These are phyloP conservation scores for Xylariaceae sp. DNA, from an alignment of 2,329 filamentous ascomycete genomes.

Conservation along the genomic window DNA sequence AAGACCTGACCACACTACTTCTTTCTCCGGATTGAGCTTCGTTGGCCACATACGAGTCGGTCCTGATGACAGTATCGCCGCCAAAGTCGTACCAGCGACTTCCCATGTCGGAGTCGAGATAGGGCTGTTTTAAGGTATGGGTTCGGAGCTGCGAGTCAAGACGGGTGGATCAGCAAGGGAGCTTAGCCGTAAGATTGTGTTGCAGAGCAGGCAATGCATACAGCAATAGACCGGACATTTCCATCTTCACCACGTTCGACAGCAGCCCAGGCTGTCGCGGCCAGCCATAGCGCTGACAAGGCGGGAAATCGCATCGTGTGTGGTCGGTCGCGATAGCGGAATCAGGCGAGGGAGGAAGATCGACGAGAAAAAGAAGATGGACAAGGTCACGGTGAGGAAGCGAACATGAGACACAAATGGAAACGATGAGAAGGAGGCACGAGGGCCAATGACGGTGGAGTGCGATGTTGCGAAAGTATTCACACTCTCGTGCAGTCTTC, in stretches of 20 bases:
- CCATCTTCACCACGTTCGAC: conserved; percentile 42
- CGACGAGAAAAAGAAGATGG: conserved; percentile 8
- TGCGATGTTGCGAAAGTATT: conserved; percentile 13
- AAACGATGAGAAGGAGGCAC: conserved; percentile 11
- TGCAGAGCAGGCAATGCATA: conserved; percentile 35
- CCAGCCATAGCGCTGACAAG: conserved; percentile 33
- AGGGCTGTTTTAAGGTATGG: conserved; percentile 84
- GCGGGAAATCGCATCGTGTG: conserved; percentile 30
- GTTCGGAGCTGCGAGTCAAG: conserved; percentile 65
- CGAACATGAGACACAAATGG: conserved; percentile 16
- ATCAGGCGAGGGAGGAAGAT: conserved; percentile 1
- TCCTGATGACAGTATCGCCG: conserved; percentile 81
- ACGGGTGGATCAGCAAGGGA: conserved; percentile 10
- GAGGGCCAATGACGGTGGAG: conserved; percentile 4
- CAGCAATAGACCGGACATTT: conserved; percentile 61
- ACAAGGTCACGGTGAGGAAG: conserved; percentile 12
- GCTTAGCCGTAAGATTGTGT: too few relatives aligned
- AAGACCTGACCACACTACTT: not conserved
- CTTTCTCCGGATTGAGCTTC: not conserved
- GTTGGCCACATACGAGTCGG: conserved; percentile 55
- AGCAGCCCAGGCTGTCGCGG: conserved; percentile 36
- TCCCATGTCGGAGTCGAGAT: conserved; percentile 96
- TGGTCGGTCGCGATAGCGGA: conserved; percentile 11
- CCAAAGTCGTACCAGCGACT: conserved; percentile 99
- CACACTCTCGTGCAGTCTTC: conserved; percentile 6